A percentile compares a stretch with the other conserved stretches of the same genome.
Evolutionary conservation across 495 filamentous ascomycete species (phyloP).

Genomic region (Hypoxylon trugodes): DNA sequence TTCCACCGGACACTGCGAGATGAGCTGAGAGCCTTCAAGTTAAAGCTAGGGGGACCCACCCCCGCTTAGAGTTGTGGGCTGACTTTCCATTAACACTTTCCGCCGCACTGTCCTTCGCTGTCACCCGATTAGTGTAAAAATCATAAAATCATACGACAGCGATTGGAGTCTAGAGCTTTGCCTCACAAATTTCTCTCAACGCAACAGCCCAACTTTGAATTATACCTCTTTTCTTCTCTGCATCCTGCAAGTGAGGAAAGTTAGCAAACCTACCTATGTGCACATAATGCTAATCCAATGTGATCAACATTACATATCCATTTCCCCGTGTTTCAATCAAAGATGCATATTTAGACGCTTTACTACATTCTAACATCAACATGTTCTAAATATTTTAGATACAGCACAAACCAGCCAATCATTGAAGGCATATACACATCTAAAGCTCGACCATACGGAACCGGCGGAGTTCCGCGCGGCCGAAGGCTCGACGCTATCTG

Average conservation of each 20-base stretch:
- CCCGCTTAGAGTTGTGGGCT: conserved; percentile 24
- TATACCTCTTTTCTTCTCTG: no score
- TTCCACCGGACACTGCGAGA: conserved; percentile 29
- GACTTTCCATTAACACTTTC: conserved; percentile 10
- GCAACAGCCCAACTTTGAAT: no score
- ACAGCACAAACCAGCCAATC: no score
- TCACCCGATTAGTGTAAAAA: conserved; percentile 18
- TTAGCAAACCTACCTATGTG: neutral
- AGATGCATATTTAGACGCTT: neutral
- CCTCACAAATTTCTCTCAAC: no score
- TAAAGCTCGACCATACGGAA: conserved; percentile 5
- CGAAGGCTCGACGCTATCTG: conserved; percentile 32
- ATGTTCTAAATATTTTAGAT: no score
- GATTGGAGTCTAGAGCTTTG: neutral
- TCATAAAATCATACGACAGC: conserved; percentile 17
- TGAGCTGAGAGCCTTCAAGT: conserved; percentile 21
- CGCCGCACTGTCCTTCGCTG: conserved; percentile 2
- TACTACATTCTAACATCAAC: conserved; percentile 5
- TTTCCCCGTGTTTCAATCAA: conserved; percentile 25
- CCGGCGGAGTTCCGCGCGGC: conserved; percentile 35
- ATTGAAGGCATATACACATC: neutral
- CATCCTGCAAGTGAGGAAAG: neutral
- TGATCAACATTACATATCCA: conserved; percentile 6
- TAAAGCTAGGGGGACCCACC: conserved; percentile 12
- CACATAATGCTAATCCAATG: no score